phyloP scores from a whole-genome alignment of 202 grass and related monocot genomes.

The Digitaria exilis region DNA sequence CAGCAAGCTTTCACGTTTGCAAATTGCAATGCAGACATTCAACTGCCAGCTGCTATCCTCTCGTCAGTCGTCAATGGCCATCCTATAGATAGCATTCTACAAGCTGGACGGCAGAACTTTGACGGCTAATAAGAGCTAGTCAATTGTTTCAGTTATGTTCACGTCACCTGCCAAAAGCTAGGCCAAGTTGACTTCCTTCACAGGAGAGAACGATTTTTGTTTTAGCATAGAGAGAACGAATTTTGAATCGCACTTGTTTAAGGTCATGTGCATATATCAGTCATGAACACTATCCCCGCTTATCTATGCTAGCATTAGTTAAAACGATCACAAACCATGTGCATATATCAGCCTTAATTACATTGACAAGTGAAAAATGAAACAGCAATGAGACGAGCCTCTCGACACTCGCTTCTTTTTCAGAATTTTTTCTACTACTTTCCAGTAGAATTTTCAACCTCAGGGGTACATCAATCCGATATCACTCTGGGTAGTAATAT shows the following conservation, averaged over 20 bases:
- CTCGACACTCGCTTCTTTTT: constrained; percentile 30
- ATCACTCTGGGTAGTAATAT: constrained; percentile 33
- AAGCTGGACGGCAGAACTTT: neutral
- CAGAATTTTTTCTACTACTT: neutral
- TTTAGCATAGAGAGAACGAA: no score
- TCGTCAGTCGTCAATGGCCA: neutral
- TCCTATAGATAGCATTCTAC: neutral
- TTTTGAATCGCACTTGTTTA: neutral
- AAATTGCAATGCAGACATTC: constrained; percentile 15
- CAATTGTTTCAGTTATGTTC: neutral
- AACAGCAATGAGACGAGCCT: neutral
- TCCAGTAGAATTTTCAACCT: constrained; percentile 22
- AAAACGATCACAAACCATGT: neutral
- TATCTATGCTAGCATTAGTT: neutral
- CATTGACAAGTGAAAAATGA: constrained; percentile 11
- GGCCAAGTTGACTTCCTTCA: neutral
- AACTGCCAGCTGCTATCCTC: neutral
- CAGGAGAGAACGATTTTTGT: no score
- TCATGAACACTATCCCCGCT: neutral
- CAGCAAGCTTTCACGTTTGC: constrained; percentile 13
- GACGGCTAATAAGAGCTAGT: neutral
- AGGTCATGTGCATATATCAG: neutral
- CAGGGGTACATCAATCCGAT: constrained; percentile 39
- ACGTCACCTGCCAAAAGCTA: neutral
- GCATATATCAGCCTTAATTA: constrained; percentile 14